A percentile compares a stretch with the other conserved stretches of the same genome.
phyloP scores from a whole-genome alignment of 2,329 filamentous ascomycete species.

The Harringtonia aguacate region DNA sequence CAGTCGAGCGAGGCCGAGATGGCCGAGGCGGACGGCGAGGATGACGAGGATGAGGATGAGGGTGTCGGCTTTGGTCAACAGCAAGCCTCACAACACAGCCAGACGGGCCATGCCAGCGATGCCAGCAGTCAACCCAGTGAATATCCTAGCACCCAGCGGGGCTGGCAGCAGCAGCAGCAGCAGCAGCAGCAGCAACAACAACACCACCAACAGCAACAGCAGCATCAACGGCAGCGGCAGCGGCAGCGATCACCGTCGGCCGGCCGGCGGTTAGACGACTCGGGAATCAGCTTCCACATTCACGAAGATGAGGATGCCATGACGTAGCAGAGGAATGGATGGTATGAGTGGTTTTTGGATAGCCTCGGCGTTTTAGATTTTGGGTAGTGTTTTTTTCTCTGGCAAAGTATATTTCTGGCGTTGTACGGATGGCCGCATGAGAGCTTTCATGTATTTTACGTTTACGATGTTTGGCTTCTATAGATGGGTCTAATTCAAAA shows the following conservation, averaged over 20 bases:
- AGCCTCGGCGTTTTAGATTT: too few relatives aligned
- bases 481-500: too few relatives aligned
- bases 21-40: constrained; percentile 4
- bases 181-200: background rate
- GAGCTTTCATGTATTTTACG: too few relatives aligned
- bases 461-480: too few relatives aligned
- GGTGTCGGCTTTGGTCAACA: background rate
- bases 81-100: background rate
- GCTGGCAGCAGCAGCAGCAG: background rate
- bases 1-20: constrained; percentile 12
- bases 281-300: too few relatives aligned
- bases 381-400: too few relatives aligned
- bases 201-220: background rate
- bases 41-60: background rate
- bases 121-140: background rate
- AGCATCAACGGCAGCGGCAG: background rate
- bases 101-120: too few relatives aligned
- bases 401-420: too few relatives aligned
- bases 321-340: too few relatives aligned
- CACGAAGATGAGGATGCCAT: too few relatives aligned
- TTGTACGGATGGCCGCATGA: too few relatives aligned
- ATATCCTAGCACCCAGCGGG: background rate
- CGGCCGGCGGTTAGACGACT: background rate
- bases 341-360: too few relatives aligned
- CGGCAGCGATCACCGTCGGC: background rate